Evolutionary conservation across 148 eudicot genomes (phyloP).

Genomic region (Nepenthes gracilis): DNA sequence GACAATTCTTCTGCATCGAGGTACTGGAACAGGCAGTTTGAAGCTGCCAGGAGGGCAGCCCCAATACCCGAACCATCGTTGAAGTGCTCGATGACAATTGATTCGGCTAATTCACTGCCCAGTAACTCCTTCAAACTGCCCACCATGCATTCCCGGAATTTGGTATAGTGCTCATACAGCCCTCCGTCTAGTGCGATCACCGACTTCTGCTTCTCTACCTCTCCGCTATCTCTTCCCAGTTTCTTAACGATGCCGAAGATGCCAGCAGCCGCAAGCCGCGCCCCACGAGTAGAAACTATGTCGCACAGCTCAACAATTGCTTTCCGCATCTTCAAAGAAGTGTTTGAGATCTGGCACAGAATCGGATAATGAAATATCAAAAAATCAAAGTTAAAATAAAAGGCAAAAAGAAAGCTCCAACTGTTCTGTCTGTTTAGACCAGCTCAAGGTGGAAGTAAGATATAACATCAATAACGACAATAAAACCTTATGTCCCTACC

Average conservation of each 20-base stretch:
- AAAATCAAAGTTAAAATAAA: too few relatives aligned
- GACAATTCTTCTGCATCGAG: conserved; percentile 17
- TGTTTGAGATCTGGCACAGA: conserved; percentile 43
- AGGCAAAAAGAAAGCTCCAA: background rate
- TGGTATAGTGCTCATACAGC: conserved; percentile 66
- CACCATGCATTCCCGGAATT: conserved; percentile 67
- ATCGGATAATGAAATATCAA: too few relatives aligned
- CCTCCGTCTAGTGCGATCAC: conserved; percentile 87
- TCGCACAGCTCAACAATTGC: conserved; percentile 58
- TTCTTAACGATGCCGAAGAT: conserved; percentile 76
- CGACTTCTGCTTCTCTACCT: conserved; percentile 43
- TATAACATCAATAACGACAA: too few relatives aligned
- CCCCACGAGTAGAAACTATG: conserved; percentile 68
- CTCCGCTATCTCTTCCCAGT: conserved; percentile 50
- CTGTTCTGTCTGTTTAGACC: background rate
- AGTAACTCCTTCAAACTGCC: conserved; percentile 61
- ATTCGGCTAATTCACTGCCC: conserved; percentile 51
- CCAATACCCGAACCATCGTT: conserved; percentile 93
- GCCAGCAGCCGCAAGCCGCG: conserved; percentile 91
- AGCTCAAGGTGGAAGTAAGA: background rate
- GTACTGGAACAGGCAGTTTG: conserved; percentile 82
- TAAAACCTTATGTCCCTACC: too few relatives aligned
- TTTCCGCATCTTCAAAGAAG: conserved; percentile 72
- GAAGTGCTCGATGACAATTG: conserved; percentile 53
- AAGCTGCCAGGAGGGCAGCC: conserved; percentile 91